phyloP scores from a whole-genome alignment of 2,329 filamentous ascomycete species.

The Botrytis porri region DNA sequence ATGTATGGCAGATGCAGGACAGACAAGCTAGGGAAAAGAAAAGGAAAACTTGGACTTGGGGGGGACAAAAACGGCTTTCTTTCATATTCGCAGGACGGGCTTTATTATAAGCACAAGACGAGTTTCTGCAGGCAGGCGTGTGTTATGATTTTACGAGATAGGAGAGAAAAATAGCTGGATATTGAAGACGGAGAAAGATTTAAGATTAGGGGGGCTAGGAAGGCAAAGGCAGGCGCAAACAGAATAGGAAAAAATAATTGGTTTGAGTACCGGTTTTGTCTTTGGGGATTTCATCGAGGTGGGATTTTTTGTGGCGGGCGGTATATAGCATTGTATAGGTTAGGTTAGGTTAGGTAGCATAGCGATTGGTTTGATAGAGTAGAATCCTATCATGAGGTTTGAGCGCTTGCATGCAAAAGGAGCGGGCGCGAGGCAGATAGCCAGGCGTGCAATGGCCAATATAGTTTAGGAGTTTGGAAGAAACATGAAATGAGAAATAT shows the following conservation, averaged over 20 bases:
- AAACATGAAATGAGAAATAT: neutral
- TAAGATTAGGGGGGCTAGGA: neutral
- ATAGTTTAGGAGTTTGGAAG: neutral
- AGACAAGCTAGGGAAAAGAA: neutral
- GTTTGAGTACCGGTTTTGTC: neutral
- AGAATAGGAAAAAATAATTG: neutral
- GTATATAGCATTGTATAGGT: neutral
- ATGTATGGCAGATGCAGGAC: neutral
- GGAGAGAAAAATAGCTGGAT: neutral
- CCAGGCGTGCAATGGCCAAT: neutral
- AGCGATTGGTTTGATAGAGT: neutral
- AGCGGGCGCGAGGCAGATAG: neutral
- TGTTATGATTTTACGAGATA: neutral
- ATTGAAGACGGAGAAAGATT: neutral
- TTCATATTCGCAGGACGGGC: neutral
- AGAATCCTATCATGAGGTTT: neutral
- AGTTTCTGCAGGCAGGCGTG: neutral
- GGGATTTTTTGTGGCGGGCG: neutral
- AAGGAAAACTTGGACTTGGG: neutral
- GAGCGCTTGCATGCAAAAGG: neutral
- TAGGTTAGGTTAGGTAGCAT: slow-evolving; percentile 1
- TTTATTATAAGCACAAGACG: neutral
- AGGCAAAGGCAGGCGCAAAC: slow-evolving; percentile 4
- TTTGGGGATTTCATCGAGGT: neutral
- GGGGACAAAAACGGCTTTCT: neutral